Base-by-base conservation (phyloP, 495 filamentous ascomycete genomes). In the Tuber borchii region DNA sequence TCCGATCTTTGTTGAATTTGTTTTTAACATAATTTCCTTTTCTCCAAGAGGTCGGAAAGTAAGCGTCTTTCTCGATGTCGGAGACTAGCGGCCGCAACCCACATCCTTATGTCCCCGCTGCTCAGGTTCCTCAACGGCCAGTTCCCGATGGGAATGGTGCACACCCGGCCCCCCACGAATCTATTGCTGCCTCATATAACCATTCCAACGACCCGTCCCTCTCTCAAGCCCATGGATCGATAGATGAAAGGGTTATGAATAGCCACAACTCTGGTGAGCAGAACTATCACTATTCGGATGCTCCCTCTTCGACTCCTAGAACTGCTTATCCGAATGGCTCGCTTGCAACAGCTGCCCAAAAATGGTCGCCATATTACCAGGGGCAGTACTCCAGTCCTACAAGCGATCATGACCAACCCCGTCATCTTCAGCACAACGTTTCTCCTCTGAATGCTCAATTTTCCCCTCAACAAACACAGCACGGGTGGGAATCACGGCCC, bases 31-130 rank as follows among this genome's bases (percentile, higher is more conserved):
- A 65, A 65, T 31, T 34, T 26, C 31, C 26, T 16, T 61, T 73
- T 61, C 75, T 76, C 68, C 73, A 45, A 9, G 40, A 78, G 77
- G 73, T 71, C 71, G 78, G 75, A 73, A 74, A 79, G 75, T 70
- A 79, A 77, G 76, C 77, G 75, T 61, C 45, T 71, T 79, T 79
- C 77, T 79, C 78, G 77, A 79, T 79, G 78, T 79, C 78, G 78
- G 78, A 73, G 78, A 79, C 78, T 42, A 75, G 77, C 77, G 68
- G 70, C 78, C 76, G 78, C 78, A 71, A 79, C 78, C 75, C 73
- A 73, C 76, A 79, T 77, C 42, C 73, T 46, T 79, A 72, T 71
- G 70, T 9, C 73, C 77, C 78, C 70, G 77, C 78, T 79, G 76
- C 77, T 43, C 78, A 79, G 70, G 74, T 73, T 43, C 72, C 78